Evolutionary conservation across 106 monocot genomes (phyloP), one percentile per base, ranked within the genome.

Genomic region (Dioscorea zingiberensis): DNA sequence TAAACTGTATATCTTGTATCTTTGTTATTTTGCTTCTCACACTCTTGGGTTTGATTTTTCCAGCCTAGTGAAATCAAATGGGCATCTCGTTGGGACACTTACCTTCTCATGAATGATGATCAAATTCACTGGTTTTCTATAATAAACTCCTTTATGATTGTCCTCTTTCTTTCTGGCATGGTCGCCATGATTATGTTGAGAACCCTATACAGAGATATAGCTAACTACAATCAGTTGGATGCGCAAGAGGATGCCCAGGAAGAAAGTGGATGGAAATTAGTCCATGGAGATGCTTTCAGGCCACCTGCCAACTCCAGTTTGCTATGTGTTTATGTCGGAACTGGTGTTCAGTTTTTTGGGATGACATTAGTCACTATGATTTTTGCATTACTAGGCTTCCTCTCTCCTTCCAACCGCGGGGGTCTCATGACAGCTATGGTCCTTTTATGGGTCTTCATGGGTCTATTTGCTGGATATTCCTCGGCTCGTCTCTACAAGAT

Each of bases 91-190:
- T 84, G 83, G 83, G 83, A 84, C 29, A 79, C 79, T 21, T 84
- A 84, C 47, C 83, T 84, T 24, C 68, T 84, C 59, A 79, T 79
- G 71, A 84, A 67, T 59, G 83, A 84, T 59, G 71, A 79, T 55
- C 83, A 84, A 56, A 79, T 84, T 26, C 83, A 84, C 63, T 84
- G 83, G 83, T 84, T 84, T 70, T 84, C 83, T 11, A 83, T 83
- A 32, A 75, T 83, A 29, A 83, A 83, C 72, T 83, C 83, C 21
- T 44, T 83, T 49, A 78, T 83, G 83, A 79, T 83, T 27, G 83
- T 83, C 18, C 75, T 79, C 15, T 83, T 83, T 71, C 75, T 83
- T 17, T 83, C 83, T 58, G 83, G 83, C 48, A 79, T 83, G 83
- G 79, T 83, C 0, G 83, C 79, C 56, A 83, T 83, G 83, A 83